Evolutionary conservation across 345 rosid species (phyloP).

Genomic region (Syzygium oleosum): DNA sequence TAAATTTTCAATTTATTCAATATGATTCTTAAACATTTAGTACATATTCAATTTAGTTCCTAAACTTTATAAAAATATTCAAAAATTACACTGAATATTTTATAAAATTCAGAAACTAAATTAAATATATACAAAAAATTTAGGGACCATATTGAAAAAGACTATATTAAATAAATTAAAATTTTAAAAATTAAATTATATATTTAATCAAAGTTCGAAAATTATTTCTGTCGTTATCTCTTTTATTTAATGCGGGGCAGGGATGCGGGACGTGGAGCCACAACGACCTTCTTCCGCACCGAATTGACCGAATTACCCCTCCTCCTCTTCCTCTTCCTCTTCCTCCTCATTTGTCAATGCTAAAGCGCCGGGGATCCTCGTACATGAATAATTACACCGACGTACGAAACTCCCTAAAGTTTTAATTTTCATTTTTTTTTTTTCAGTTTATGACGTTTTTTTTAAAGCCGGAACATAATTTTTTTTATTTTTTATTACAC

Average conservation of each 20-base stretch:
- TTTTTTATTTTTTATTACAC: too few relatives aligned
- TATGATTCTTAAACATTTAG: too few relatives aligned
- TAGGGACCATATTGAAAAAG: too few relatives aligned
- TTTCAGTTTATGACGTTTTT: not conserved
- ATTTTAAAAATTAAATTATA: too few relatives aligned
- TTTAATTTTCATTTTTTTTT: not conserved
- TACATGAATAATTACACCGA: not conserved
- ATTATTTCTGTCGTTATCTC: too few relatives aligned
- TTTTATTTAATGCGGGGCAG: not conserved
- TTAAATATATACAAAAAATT: too few relatives aligned
- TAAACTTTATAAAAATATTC: too few relatives aligned
- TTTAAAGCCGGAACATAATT: too few relatives aligned
- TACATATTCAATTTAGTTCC: too few relatives aligned
- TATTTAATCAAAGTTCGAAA: fast-evolving
- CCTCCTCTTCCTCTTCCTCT: not conserved
- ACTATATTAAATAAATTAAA: too few relatives aligned
- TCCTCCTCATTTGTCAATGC: not conserved
- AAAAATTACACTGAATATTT: too few relatives aligned
- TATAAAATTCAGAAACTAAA: fast-evolving
- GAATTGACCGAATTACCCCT: not conserved
- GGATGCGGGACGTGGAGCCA: not conserved
- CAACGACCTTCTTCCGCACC: not conserved
- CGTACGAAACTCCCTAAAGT: not conserved
- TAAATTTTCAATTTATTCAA: too few relatives aligned
- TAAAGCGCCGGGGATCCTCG: not conserved